A percentile compares a stretch with the other conserved stretches of the same genome.
phyloP scores from a whole-genome alignment of 2,329 filamentous ascomycete genomes.

The Neurospora crassa region DNA sequence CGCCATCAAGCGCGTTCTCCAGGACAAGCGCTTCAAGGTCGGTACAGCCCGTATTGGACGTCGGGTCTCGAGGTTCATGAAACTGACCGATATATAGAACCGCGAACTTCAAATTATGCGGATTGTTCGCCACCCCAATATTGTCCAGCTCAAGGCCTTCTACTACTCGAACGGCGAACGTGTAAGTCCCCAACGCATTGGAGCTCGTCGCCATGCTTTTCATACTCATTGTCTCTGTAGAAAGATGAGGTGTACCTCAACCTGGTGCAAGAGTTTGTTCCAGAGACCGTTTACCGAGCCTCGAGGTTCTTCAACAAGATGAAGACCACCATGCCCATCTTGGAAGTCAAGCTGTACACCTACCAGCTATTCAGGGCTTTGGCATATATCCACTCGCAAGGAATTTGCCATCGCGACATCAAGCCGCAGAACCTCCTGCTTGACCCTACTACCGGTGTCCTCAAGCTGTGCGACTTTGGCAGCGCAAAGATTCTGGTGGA shows the following conservation, averaged over 20 bases:
- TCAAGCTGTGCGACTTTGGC: slow-evolving; percentile 98
- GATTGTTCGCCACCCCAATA: slow-evolving; percentile 97
- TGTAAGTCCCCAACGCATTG: slow-evolving; percentile 42
- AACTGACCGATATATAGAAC: slow-evolving; percentile 52
- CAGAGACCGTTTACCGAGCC: slow-evolving; percentile 95
- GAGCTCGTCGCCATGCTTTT: not conserved
- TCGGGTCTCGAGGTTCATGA: not conserved
- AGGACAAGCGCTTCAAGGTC: slow-evolving; percentile 99
- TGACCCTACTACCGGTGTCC: slow-evolving; percentile 79
- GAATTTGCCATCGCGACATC: slow-evolving; percentile 98
- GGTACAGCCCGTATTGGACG: slow-evolving; percentile 3
- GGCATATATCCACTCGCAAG: slow-evolving; percentile 98
- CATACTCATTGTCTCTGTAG: slow-evolving; percentile 32
- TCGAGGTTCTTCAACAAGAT: slow-evolving; percentile 99
- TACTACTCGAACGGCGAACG: slow-evolving; percentile 99
- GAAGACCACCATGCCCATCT: slow-evolving; percentile 98
- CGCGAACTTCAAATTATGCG: slow-evolving; percentile 99
- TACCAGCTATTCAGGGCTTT: slow-evolving; percentile 98
- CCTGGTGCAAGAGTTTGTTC: slow-evolving; percentile 94
- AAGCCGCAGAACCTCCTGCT: slow-evolving; percentile 97
- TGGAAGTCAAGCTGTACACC: slow-evolving; percentile 98
- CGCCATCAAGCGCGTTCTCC: slow-evolving; percentile 95
- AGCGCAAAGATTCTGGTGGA: slow-evolving; percentile 98
- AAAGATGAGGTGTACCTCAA: slow-evolving; percentile 99
- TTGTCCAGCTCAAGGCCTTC: slow-evolving; percentile 97